Conservation (phyloP, 192 early-diverging fungal species). For the Geranomyces variabilis region DNA sequence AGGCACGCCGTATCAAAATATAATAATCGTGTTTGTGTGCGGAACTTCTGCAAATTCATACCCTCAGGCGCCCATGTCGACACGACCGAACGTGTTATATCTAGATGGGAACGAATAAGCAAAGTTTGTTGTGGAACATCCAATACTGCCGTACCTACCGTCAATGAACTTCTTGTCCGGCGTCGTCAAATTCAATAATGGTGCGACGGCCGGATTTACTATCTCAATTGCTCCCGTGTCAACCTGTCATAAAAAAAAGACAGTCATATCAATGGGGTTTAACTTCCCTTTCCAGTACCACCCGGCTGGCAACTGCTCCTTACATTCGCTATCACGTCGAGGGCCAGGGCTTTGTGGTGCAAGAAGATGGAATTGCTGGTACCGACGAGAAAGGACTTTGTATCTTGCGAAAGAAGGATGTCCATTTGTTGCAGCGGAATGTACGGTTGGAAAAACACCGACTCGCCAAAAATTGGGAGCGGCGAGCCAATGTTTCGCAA, state of each 20-base stretch:
- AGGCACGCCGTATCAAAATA: not conserved
- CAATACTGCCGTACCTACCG: slow-evolving; percentile 20
- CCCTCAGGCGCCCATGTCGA: slow-evolving; percentile 60
- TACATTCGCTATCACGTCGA: slow-evolving; percentile 80
- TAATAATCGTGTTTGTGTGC: not conserved
- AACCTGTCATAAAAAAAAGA: slow-evolving; percentile 47
- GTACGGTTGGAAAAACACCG: slow-evolving; percentile 81
- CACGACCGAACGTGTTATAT: slow-evolving; percentile 69
- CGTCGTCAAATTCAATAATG: slow-evolving; percentile 56
- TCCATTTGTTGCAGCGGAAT: slow-evolving; percentile 84
- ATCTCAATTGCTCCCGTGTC: slow-evolving; percentile 76
- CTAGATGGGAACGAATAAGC: slow-evolving; percentile 19
- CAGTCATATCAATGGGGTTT: not conserved
- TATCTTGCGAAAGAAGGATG: slow-evolving; percentile 65
- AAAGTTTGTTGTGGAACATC: not conserved
- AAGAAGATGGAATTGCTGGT: slow-evolving; percentile 81
- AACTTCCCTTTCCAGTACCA: not conserved
- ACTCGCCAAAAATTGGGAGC: slow-evolving; percentile 55
- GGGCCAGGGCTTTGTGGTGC: slow-evolving; percentile 68
- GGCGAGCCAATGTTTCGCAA: slow-evolving; percentile 24
- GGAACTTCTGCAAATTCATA: slow-evolving; percentile 8
- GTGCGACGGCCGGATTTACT: slow-evolving; percentile 60
- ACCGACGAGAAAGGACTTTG: slow-evolving; percentile 73
- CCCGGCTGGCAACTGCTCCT: slow-evolving; percentile 28
- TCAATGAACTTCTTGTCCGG: slow-evolving; percentile 82